A percentile compares a stretch with the other conserved stretches of the same genome.
These are phyloP conservation scores for Blastobotrys chiropterorum DNA, from an alignment of 805 yeast genomes.

Conservation along the genomic window DNA sequence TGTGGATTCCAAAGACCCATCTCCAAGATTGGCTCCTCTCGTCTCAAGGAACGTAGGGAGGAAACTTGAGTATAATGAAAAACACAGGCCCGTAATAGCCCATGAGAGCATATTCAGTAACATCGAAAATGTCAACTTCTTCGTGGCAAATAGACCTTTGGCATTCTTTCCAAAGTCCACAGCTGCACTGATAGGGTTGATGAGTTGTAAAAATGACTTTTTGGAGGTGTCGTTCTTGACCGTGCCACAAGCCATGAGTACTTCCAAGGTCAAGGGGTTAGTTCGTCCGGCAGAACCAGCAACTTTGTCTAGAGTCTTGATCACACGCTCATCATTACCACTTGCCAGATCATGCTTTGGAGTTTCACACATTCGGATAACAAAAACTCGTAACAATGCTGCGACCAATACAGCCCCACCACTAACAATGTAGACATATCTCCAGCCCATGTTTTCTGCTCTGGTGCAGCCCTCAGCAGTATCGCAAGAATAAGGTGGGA, in stretches of 20 bases:
- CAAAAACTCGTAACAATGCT: conserved; percentile 43
- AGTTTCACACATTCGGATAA: conserved; percentile 43
- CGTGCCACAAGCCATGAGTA: conserved; percentile 41
- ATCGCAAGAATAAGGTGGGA: conserved; percentile 44
- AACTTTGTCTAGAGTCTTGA: conserved; percentile 37
- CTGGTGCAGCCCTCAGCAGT: conserved; percentile 39
- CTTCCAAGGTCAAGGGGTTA: conserved; percentile 41
- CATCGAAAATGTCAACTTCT: conserved; percentile 30
- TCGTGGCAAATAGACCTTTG: conserved; percentile 41
- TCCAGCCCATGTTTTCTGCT: conserved; percentile 50
- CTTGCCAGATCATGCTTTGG: conserved; percentile 49
- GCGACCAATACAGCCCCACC: conserved; percentile 47
- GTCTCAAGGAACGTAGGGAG: conserved; percentile 45
- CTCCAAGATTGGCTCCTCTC: conserved; percentile 38
- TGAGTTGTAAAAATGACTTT: conserved; percentile 4
- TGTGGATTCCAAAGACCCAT: conserved; percentile 19
- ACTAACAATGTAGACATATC: conserved; percentile 48
- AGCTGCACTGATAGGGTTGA: conserved; percentile 16
- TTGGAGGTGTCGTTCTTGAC: conserved; percentile 19
- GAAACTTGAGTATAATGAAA: conserved; percentile 49
- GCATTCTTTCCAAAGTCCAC: conserved; percentile 33
- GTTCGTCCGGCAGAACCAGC: conserved; percentile 41
- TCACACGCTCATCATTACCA: conserved; percentile 46
- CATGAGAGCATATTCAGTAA: conserved; percentile 34
- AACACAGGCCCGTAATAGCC: conserved; percentile 51